A percentile compares a stretch with the other conserved stretches of the same genome.
Evolutionary conservation across 176 grass and related monocot genomes (phyloP).

Genomic region (Puya raimondii): DNA sequence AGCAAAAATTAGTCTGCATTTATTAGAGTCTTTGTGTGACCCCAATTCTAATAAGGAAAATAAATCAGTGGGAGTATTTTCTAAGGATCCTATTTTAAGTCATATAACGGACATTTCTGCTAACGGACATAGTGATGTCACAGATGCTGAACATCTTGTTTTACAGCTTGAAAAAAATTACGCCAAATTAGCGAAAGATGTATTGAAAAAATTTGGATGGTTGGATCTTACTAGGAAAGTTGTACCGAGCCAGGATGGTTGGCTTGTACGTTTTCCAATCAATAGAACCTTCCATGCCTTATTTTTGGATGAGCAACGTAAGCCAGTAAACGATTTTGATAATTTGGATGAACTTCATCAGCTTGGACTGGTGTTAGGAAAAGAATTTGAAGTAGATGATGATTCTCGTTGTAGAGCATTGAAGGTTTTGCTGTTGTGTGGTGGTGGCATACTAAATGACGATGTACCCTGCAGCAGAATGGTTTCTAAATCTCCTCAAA

Average conservation of each 20-base stretch:
- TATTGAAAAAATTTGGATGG: conserved; percentile 74
- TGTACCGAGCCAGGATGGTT: conserved; percentile 44
- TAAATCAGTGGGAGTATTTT: conserved; percentile 1
- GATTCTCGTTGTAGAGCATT: conserved; percentile 37
- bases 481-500: conserved; percentile 55
- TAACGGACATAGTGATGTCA: conserved; percentile 9
- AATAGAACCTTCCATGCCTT: conserved; percentile 41
- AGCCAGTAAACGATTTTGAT: conserved; percentile 17
- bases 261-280: conserved; percentile 56
- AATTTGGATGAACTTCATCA: conserved; percentile 21
- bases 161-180: conserved; percentile 62
- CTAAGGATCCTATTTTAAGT: not conserved
- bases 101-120: conserved; percentile 14
- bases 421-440: conserved; percentile 39
- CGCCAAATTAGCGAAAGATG: conserved; percentile 77
- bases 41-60: conserved; percentile 14
- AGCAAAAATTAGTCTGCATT: conserved; percentile 65
- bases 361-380: conserved; percentile 16
- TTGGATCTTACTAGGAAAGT: conserved; percentile 89
- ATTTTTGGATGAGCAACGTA: conserved; percentile 26
- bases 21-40: conserved; percentile 33
- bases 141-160: conserved; percentile 28
- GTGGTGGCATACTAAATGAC: conserved; percentile 58
- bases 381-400: conserved; percentile 24
- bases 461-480: conserved; percentile 43